These are phyloP conservation scores for Termitomyces sp. DNA, from an alignment of 768 basidiomycete species.

Conservation along the genomic window DNA sequence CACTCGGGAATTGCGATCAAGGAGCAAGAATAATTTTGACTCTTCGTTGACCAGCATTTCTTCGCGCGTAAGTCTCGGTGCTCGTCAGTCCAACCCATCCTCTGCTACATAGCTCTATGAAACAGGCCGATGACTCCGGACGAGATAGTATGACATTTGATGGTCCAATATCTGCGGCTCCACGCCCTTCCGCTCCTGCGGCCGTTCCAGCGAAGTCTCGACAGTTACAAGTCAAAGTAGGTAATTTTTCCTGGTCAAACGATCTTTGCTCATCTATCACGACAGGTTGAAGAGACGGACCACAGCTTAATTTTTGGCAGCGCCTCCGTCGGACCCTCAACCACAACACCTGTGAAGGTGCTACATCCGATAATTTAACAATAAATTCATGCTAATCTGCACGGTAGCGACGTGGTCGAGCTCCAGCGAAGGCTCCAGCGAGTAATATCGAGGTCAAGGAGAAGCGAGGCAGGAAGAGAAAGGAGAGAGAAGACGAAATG, in stretches of 20 bases:
- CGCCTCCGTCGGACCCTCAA: conserved; percentile 13
- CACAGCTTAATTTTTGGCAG: conserved; percentile 12
- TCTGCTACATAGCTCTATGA: conserved; percentile 22
- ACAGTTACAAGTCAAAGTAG: conserved; percentile 35
- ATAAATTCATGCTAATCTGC: background rate
- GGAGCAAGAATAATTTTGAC: conserved; percentile 38
- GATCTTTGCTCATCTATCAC: background rate
- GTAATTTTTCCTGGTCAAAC: background rate
- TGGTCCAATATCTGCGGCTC: conserved; percentile 19
- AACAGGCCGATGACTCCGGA: conserved; percentile 26
- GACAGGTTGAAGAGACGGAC: conserved; percentile 39
- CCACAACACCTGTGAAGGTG: conserved; percentile 18
- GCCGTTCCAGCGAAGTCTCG: conserved; percentile 24
- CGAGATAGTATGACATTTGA: conserved; percentile 21
- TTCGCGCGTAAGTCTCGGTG: conserved; percentile 31
- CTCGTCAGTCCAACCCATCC: background rate
- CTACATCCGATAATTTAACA: background rate
- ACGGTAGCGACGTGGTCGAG: conserved; percentile 19
- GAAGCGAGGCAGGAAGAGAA: conserved; percentile 41
- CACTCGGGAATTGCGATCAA: conserved; percentile 45
- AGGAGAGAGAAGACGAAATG: conserved; percentile 41
- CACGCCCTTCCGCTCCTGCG: conserved; percentile 8
- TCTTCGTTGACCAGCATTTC: conserved; percentile 38
- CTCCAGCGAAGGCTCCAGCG: conserved; percentile 28
- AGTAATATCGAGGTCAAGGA: conserved; percentile 28